Evolutionary conservation across 495 filamentous ascomycete species (phyloP), one percentile per base, ranked within the genome.

Genomic region (Neurospora sp.): DNA sequence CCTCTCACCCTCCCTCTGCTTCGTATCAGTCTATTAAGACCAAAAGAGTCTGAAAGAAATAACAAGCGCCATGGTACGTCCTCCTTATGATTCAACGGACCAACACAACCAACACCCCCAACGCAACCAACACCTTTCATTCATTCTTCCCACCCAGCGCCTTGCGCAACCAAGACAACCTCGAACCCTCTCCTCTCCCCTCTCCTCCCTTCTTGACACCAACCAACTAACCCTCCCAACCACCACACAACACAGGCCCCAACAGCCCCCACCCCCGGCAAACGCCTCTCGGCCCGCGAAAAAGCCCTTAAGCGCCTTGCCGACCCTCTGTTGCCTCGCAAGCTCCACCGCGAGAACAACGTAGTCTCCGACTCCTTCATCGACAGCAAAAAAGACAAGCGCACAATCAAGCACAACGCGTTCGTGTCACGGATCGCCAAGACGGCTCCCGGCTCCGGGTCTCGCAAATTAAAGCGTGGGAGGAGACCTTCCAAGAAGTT

Each of bases 371-470:
- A 84, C 79, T 46, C 71, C 69, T 91, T 91, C 80, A 84, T 87
- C 70, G 87, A 86, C 74, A 85, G 86, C 70, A 97, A 97, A 80
- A 89, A 86, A 77, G 91, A 93, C 82, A 96, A 94, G 81, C 91
- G 89, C 12, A 78, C 81, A 39, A 91, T 94, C 77, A 94, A 93
- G 76, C 92, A 91, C 83, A 88, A 90, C 5, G 79, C 88, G 38
- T 92, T 97, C 78, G 82, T 97, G 38, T 89, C 88, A 10, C 90
- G 89, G 69, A 91, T 98, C 74, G 85, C 89, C 74, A 95, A 95
- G 76, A 76, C 86, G 8, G 78, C 84, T 37, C 39, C 76, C n/a
- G 74, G 76, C 5, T 40, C 75, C 16, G 8, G 68, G n/a, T 46
- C 42, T n/a, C 42, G 42, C 71, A 74, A 40, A 68, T 75, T 59